Evolutionary conservation across 2,329 filamentous ascomycete genomes (phyloP), one percentile per base, ranked within the genome.

Genomic region (Colletotrichum theobromicola): DNA sequence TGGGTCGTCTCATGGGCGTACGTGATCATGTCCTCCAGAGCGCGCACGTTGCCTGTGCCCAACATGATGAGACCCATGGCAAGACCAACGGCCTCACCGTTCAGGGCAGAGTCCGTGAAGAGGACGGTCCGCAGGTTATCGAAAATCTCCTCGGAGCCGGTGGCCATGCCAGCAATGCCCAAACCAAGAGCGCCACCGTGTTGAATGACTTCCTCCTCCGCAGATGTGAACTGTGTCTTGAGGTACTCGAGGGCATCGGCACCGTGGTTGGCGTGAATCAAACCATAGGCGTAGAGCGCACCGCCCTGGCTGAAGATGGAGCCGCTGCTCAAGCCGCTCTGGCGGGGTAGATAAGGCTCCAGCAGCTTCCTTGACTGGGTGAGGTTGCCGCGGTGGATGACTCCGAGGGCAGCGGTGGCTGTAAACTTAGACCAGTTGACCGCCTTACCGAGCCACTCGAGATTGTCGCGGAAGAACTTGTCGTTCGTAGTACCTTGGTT

Each of bases 391-490:
- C 95, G 94, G 84, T 99, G 97, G 76, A 99, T 98, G 66, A 98
- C 97, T 83, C 97, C 97, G 7, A 99, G 88, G 9, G 97, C 97
- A 71, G 97, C 97, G 6, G 97, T 99, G 16, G 97, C 97, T 1
- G 97, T 98, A 83, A 99, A 99, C 83, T 99, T 99, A 75, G 96
- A 98, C 97, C 97, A 99, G 87, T 99, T 99, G 62, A 98, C 95
- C 30, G 97, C 97, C 88, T 98, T 99, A 75, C 96, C 96, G 5
- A 99, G 87, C 97, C 97, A 99, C 78, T 99, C 97, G 28, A 99
- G 86, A 82, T 99, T 99, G 81, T 98, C 95, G 9, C 97, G 92
- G 91, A 99, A 98, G 87, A 99, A 99, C 81, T 96, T 97, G 86
- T 99, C 97, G 80, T 98, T 97, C 0, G 96, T 98, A 1, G 97